Conservation (phyloP, 495 filamentous ascomycete species). For the Penicillium simplicissimum region DNA sequence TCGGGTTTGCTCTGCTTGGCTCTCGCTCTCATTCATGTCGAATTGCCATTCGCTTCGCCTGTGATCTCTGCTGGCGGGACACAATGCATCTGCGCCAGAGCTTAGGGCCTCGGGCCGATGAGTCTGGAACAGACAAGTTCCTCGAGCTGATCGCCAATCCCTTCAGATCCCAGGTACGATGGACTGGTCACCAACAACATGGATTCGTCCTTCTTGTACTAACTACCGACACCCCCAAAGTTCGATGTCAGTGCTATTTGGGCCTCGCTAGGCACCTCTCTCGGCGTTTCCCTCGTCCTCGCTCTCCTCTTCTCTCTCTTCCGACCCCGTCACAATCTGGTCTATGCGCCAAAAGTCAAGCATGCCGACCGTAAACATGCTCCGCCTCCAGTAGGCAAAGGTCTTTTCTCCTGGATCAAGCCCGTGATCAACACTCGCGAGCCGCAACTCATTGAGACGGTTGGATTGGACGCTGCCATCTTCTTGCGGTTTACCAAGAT, state of each 20-base stretch:
- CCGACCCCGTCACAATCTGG: slow-evolving; percentile 83
- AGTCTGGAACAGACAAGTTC: slow-evolving; percentile 38
- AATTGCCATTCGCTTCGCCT: slow-evolving; percentile 16
- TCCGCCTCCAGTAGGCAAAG: slow-evolving; percentile 86
- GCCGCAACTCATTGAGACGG: slow-evolving; percentile 67
- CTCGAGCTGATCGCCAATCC: slow-evolving; percentile 51
- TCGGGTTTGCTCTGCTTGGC: not conserved
- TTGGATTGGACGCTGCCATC: slow-evolving; percentile 87
- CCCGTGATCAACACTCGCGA: slow-evolving; percentile 79
- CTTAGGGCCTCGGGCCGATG: slow-evolving; percentile 21
- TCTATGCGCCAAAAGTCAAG: slow-evolving; percentile 93
- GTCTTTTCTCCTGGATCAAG: slow-evolving; percentile 79
- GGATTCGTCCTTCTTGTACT: not conserved
- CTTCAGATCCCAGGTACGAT: slow-evolving; percentile 46
- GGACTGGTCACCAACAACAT: not conserved
- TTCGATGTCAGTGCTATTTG: slow-evolving; percentile 67
- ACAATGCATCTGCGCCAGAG: slow-evolving; percentile 37
- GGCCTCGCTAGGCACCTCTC: slow-evolving; percentile 79
- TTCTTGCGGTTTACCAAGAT: slow-evolving; percentile 88
- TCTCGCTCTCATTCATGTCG: slow-evolving; percentile 25
- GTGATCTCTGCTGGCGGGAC: slow-evolving; percentile 9
- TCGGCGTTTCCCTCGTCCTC: slow-evolving; percentile 69
- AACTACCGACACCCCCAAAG: slow-evolving; percentile 29
- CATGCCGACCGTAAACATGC: slow-evolving; percentile 89
- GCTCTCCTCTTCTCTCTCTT: slow-evolving; percentile 82